Conservation (phyloP, 805 yeast species). For the Candida ipomoeae region DNA sequence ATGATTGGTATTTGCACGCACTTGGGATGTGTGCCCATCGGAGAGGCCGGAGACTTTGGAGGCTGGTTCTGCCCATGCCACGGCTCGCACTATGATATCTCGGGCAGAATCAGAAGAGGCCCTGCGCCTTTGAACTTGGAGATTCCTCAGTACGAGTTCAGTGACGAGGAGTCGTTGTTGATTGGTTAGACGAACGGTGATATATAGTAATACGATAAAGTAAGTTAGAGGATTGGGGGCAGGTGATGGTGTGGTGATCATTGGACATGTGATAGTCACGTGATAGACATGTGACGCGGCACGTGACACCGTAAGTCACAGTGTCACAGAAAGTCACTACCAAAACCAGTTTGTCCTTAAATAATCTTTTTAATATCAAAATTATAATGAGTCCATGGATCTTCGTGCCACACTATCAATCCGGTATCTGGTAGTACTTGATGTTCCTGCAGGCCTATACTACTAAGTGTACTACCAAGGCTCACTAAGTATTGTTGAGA, state of each 20-base stretch:
- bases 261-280: neutral
- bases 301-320: too few relatives aligned
- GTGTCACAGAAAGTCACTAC: too few relatives aligned
- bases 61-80: slow-evolving; percentile 99
- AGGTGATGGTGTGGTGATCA: too few relatives aligned
- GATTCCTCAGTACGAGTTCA: slow-evolving; percentile 85
- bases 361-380: too few relatives aligned
- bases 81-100: slow-evolving; percentile 99
- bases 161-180: slow-evolving; percentile 72
- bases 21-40: slow-evolving; percentile 99
- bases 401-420: too few relatives aligned
- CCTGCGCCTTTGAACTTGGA: slow-evolving; percentile 99
- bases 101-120: slow-evolving; percentile 99
- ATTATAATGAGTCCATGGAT: too few relatives aligned
- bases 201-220: neutral
- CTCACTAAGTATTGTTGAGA: too few relatives aligned
- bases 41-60: slow-evolving; percentile 99
- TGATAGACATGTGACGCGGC: too few relatives aligned
- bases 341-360: too few relatives aligned
- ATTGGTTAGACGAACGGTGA: slow-evolving; percentile 59
- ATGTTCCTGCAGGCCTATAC: too few relatives aligned
- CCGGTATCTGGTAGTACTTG: too few relatives aligned
- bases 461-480: too few relatives aligned
- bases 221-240: neutral
- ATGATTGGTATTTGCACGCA: slow-evolving; percentile 99